Percentiles rank a stretch among this genome's conserved stretches.
Conservation (phyloP, 2,329 filamentous ascomycete genomes). For the Fusarium piperis region DNA sequence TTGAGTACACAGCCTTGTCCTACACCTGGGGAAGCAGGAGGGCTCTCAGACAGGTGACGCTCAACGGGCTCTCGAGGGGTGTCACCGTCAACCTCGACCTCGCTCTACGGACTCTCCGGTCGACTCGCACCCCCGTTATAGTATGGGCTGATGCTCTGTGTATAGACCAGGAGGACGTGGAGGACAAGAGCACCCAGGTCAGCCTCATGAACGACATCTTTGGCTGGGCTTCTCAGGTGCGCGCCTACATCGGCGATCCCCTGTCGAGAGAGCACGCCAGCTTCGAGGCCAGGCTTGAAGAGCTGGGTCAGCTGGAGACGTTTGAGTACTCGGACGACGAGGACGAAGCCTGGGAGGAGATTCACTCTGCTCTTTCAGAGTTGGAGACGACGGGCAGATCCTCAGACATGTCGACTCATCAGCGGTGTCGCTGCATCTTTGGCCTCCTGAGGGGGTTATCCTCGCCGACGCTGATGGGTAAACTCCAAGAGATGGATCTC, state of each 20-base stretch:
- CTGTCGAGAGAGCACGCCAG: constrained; percentile 4
- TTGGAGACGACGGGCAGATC: background rate
- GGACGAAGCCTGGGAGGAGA: constrained; percentile 2
- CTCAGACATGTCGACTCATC: constrained; percentile 1
- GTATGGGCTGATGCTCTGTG: constrained; percentile 43
- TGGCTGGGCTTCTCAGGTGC: constrained; percentile 26
- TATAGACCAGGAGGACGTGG: constrained; percentile 38
- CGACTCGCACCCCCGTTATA: background rate
- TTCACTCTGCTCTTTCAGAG: constrained; percentile 2
- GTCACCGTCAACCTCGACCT: constrained; percentile 44
- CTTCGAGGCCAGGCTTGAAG: constrained; percentile 8
- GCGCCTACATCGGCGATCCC: constrained; percentile 24
- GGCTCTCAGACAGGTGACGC: constrained; percentile 21
- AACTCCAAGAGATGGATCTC: constrained; percentile 5
- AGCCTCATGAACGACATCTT: constrained; percentile 38
- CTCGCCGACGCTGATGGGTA: background rate
- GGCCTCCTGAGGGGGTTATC: constrained; percentile 19
- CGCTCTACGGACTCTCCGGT: constrained; percentile 41
- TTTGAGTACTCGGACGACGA: constrained; percentile 13
- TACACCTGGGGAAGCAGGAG: constrained; percentile 42
- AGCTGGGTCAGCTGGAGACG: constrained; percentile 1
- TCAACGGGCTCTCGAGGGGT: constrained; percentile 31
- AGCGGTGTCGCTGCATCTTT: constrained; percentile 22
- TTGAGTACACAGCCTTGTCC: constrained; percentile 39
- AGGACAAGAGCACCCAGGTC: constrained; percentile 40